Conservation (phyloP, 108 stramenopile genomes). For the Poteriospumella lacustris region DNA sequence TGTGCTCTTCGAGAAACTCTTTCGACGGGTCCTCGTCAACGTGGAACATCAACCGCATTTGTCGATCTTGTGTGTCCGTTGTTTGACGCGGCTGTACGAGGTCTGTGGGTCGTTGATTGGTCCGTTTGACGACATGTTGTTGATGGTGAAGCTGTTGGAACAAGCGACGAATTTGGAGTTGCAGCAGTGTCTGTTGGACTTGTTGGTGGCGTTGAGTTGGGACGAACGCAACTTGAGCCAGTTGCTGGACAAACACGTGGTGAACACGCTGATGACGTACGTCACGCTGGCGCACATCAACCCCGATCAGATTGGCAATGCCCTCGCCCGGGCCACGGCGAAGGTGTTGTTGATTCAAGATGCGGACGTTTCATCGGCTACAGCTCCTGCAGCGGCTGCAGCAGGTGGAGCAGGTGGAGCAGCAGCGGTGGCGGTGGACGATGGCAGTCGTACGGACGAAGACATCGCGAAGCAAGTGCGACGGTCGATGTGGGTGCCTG, state of each 20-base stretch:
- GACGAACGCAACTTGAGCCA: constrained; percentile 63
- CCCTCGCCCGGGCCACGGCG: constrained; percentile 45
- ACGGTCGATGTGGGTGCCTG: constrained; percentile 29
- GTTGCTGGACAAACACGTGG: constrained; percentile 60
- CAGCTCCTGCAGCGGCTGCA: neutral
- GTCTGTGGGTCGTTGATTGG: constrained; percentile 59
- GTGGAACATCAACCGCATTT: constrained; percentile 57
- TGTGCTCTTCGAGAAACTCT: constrained; percentile 62
- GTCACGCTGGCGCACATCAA: constrained; percentile 68
- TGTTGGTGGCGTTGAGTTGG: constrained; percentile 59
- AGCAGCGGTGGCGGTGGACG: constrained; percentile 11
- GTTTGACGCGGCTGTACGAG: constrained; percentile 63
- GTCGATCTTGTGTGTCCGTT: constrained; percentile 65
- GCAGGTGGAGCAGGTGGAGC: no score
- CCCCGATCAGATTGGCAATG: constrained; percentile 58
- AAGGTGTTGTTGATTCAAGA: constrained; percentile 29
- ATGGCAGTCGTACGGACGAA: constrained; percentile 12
- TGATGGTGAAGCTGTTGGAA: constrained; percentile 61
- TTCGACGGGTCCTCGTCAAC: constrained; percentile 67
- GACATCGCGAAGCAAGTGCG: constrained; percentile 20
- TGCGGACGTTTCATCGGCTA: neutral
- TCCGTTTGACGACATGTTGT: constrained; percentile 66
- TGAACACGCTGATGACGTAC: constrained; percentile 62
- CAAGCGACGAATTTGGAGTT: constrained; percentile 61
- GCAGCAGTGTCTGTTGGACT: constrained; percentile 62